phyloP scores from a whole-genome alignment of 495 filamentous ascomycete species.

The Acidomyces sp. region DNA sequence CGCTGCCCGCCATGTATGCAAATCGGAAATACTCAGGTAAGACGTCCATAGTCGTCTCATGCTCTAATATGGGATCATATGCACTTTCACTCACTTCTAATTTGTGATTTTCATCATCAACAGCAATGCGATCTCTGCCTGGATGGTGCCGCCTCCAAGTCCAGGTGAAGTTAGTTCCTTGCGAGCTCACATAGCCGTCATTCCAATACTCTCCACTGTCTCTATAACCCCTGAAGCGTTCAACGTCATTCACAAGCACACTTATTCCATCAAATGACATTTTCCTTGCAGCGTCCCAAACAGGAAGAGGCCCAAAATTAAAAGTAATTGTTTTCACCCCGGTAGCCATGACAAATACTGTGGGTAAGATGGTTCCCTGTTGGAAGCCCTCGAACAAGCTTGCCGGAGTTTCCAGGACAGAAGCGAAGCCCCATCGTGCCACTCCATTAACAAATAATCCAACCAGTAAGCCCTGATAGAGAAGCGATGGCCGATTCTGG shows the following conservation, averaged over 20 bases:
- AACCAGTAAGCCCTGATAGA: constrained; percentile 79
- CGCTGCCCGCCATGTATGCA: constrained; percentile 58
- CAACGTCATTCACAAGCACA: constrained; percentile 79
- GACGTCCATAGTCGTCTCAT: no score
- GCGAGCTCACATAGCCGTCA: background rate
- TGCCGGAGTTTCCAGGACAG: constrained; percentile 70
- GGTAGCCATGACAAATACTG: constrained; percentile 35
- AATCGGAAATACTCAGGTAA: constrained; percentile 71
- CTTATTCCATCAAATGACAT: constrained; percentile 55
- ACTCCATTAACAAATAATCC: constrained; percentile 87
- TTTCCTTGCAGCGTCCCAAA: constrained; percentile 3
- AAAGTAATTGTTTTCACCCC: constrained; percentile 36
- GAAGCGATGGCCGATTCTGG: constrained; percentile 61
- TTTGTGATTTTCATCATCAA: constrained; percentile 14
- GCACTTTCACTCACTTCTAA: constrained; percentile 19
- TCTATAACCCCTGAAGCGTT: constrained; percentile 37
- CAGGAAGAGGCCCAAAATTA: constrained; percentile 34
- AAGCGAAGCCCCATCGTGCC: constrained; percentile 86
- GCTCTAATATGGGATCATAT: no score
- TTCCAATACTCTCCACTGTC: constrained; percentile 20
- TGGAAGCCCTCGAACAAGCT: constrained; percentile 56
- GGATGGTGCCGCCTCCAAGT: constrained; percentile 13
- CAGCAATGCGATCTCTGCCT: constrained; percentile 1
- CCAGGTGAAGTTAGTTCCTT: constrained; percentile 14
- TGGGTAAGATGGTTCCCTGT: constrained; percentile 50